Base-by-base conservation (phyloP, 257 asterid genomes). In the Cynanchum wilfordii region DNA sequence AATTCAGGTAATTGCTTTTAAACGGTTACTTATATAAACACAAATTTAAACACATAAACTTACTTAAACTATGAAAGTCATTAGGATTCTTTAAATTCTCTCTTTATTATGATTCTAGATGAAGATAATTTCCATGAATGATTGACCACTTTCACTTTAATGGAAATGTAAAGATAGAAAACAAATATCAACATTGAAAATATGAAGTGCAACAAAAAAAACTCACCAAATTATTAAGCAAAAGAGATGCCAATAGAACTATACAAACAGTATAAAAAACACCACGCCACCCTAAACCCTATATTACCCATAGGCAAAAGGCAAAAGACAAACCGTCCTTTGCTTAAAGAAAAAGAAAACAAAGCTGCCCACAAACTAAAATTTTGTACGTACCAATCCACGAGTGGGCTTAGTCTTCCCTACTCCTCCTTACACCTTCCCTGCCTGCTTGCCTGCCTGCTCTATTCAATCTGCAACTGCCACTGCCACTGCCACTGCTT, bases 251-350 rank as follows among this genome's bases (percentile, higher is more conserved):
- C 30, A n/a, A 55, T n/a, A 2, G 29, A 10, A 20, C 1, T 5
- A 40, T 6, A 3, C 38, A 7, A 52, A 54, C 59, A 54, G 59
- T 54, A 54, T 36, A 0, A 30, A 27, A 29, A 3, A 15, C 15
- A 5, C 0, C 45, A 25, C 19, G 40, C 40, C 13, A 7, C 40
- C 19, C 27, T 51, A 33, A 33, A 51, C 24, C 27, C 62, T 56
- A 57, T 15, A 22, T 22, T 10, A 3, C 33, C 33, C 9, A 59
- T 1, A 7, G 9, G 25, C 38, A 33, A 63, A 51, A 7, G 9
- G 25, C 38, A 33, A 63, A 51, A 19, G 69, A 64, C 69, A 64
- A 64, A 64, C 50, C 69, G 50, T 36, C 69, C 69, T 64, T 42
- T 19, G 17, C 29, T 30, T 36, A 42, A 36, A 12, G n/a, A 36